These are phyloP conservation scores for Grammothele lineata DNA, from an alignment of 768 basidiomycete species.

Conservation along the genomic window DNA sequence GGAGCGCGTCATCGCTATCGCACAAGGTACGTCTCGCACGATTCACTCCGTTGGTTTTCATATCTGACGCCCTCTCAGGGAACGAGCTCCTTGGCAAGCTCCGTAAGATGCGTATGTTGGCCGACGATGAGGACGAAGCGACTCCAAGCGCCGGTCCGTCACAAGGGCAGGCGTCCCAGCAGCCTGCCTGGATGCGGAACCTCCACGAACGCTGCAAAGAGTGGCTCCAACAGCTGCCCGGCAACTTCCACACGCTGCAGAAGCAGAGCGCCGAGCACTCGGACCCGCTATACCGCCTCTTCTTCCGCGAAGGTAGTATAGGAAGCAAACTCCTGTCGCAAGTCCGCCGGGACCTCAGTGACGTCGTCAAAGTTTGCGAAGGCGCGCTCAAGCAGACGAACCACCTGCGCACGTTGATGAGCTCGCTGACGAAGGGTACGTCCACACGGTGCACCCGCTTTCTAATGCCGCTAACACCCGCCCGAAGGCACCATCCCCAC, in stretches of 20 bases:
- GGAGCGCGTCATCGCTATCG: constrained; percentile 86
- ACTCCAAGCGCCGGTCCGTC: constrained; percentile 46
- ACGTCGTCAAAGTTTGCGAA: constrained; percentile 80
- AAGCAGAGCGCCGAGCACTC: constrained; percentile 66
- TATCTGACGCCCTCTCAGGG: too few species aligned
- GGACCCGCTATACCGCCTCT: constrained; percentile 86
- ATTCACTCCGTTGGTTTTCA: neutral
- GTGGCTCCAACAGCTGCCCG: constrained; percentile 76
- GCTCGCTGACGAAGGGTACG: constrained; percentile 82
- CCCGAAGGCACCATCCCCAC: constrained; percentile 74
- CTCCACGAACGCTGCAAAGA: constrained; percentile 78
- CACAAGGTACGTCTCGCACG: constrained; percentile 60
- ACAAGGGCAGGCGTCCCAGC: constrained; percentile 63
- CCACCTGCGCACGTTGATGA: constrained; percentile 88
- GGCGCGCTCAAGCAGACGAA: constrained; percentile 95
- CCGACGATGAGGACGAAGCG: constrained; percentile 71
- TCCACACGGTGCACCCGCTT: too few species aligned
- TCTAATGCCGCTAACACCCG: too few species aligned
- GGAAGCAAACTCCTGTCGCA: constrained; percentile 74
- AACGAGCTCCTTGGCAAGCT: constrained; percentile 81
- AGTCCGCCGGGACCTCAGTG: constrained; percentile 76
- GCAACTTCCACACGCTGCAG: constrained; percentile 39
- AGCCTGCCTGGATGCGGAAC: constrained; percentile 94
- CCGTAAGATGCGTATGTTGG: constrained; percentile 87
- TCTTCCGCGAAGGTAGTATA: constrained; percentile 80